Evolutionary conservation across 371 early-diverging fungal genomes (phyloP), one percentile per base, ranked within the genome.

Genomic region (Actinomortierella wolfii): DNA sequence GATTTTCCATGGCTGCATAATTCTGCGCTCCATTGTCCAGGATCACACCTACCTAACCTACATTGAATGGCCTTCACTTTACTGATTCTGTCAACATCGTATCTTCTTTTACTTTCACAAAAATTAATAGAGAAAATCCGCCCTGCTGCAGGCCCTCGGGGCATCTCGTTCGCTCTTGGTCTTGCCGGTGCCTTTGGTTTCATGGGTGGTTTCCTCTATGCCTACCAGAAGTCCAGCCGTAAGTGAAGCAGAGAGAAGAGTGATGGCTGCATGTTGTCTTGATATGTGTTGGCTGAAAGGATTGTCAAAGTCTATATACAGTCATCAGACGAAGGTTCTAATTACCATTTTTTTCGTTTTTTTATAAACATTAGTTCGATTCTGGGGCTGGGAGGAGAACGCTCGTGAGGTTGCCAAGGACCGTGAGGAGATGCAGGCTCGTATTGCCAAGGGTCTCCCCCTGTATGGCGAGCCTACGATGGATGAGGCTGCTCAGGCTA

Each of bases 371-470:
- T 28, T 79, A 93, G 92, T 88, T 67, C 90, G 98, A 64, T 97
- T 97, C 88, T 94, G 92, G 92, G 98, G 98, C 23, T 91, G 92
- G 87, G 81, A 77, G 25, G 97, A 96, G 77, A 97, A 97, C 78
- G 77, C 81, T 42, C 81, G 85, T 50, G 98, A 97, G 78, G 87
- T 86, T 29, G 78, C 76, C 52, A 86, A 81, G 82, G 90, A 92
- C 79, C 76, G 81, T 43, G 70, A 66, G 41, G 92, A 94, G 79
- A 83, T 90, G 82, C 63, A 67, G 15, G 83, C 83, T 53, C 81
- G 86, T 28, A 67, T 84, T 57, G 84, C 82, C 48, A 80, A 86
- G 69, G 93, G 92, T 47, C 86, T 90, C 71, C 70, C 89, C 25
- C 78, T 91, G 68, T 86, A 92, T 56, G 93, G 92, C 29, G 80